Evolutionary conservation across 1,284 basidiomycete genomes (phyloP).

Genomic region (Apiotrichum mycotoxinovorans): DNA sequence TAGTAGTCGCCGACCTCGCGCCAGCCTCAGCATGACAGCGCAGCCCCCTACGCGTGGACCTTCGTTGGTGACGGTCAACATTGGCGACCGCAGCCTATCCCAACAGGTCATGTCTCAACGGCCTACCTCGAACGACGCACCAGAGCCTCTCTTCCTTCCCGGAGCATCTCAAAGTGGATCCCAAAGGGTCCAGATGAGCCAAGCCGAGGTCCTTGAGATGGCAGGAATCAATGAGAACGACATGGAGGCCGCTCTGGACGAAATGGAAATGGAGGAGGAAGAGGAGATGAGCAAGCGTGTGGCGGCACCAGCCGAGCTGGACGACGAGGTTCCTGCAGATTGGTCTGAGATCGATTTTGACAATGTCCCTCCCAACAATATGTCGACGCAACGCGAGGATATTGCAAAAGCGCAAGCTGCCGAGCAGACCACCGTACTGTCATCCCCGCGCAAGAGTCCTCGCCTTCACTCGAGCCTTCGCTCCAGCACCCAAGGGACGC

Average conservation of each 20-base stretch:
- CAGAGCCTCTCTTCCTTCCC: slow-evolving; percentile 29
- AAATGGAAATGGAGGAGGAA: slow-evolving; percentile 19
- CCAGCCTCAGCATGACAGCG: slow-evolving; percentile 22
- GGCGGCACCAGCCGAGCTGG: background rate
- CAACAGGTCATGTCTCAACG: background rate
- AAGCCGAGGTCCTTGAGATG: slow-evolving; percentile 29
- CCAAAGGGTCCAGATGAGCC: slow-evolving; percentile 24
- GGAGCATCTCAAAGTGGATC: slow-evolving; percentile 13
- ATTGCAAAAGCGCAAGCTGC: background rate
- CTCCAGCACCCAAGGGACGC: background rate
- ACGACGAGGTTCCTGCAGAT: slow-evolving; percentile 5
- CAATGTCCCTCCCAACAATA: slow-evolving; percentile 5
- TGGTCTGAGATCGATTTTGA: slow-evolving; percentile 15
- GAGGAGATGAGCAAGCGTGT: background rate
- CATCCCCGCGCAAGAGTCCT: background rate
- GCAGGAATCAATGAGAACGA: slow-evolving; percentile 30
- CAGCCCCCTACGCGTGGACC: background rate
- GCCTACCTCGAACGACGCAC: background rate
- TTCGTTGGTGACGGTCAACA: slow-evolving; percentile 3
- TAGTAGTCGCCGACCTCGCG: slow-evolving; percentile 1
- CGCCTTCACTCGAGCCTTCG: background rate
- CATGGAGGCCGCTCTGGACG: slow-evolving; percentile 29
- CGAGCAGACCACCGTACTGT: background rate
- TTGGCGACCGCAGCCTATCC: background rate
- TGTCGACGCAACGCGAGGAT: slow-evolving; percentile 14